A percentile compares a stretch with the other conserved stretches of the same genome.
phyloP scores from a whole-genome alignment of 192 early-diverging fungal species.

The Umbelopsis sp. region DNA sequence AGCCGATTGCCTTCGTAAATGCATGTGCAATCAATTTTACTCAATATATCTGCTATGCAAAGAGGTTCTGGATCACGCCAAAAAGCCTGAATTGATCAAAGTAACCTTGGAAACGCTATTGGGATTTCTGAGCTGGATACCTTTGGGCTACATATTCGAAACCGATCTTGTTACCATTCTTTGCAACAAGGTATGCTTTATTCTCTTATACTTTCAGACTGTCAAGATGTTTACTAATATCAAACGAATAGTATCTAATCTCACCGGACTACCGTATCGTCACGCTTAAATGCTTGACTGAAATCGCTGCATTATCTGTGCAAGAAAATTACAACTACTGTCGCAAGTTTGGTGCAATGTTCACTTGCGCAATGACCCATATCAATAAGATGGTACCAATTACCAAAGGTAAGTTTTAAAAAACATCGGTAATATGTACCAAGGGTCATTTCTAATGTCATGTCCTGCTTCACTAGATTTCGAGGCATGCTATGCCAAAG shows the following conservation, averaged over 20 bases:
- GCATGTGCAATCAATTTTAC: conserved; percentile 93
- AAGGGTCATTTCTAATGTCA: not conserved
- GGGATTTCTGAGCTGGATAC: conserved; percentile 97
- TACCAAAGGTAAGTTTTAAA: conserved; percentile 55
- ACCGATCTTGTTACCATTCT: conserved; percentile 89
- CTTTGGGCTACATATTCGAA: conserved; percentile 98
- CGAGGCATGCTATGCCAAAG: conserved; percentile 77
- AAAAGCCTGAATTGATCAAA: conserved; percentile 84
- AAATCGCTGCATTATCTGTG: conserved; percentile 87
- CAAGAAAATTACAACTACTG: conserved; percentile 78
- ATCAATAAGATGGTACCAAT: conserved; percentile 73
- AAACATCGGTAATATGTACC: not conserved
- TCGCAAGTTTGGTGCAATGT: conserved; percentile 85
- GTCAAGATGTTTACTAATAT: too few species aligned
- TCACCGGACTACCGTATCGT: conserved; percentile 87
- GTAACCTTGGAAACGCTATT: conserved; percentile 93
- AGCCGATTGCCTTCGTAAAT: conserved; percentile 89
- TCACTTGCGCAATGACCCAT: conserved; percentile 77
- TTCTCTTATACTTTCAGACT: too few species aligned
- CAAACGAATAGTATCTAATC: conserved; percentile 67
- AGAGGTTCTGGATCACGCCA: conserved; percentile 91
- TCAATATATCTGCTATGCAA: conserved; percentile 94
- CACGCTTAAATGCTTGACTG: conserved; percentile 95
- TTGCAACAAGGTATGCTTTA: conserved; percentile 68
- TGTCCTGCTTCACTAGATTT: conserved; percentile 66